Base-by-base conservation (phyloP, 2,329 filamentous ascomycete species). In the Whalleya microplaca region DNA sequence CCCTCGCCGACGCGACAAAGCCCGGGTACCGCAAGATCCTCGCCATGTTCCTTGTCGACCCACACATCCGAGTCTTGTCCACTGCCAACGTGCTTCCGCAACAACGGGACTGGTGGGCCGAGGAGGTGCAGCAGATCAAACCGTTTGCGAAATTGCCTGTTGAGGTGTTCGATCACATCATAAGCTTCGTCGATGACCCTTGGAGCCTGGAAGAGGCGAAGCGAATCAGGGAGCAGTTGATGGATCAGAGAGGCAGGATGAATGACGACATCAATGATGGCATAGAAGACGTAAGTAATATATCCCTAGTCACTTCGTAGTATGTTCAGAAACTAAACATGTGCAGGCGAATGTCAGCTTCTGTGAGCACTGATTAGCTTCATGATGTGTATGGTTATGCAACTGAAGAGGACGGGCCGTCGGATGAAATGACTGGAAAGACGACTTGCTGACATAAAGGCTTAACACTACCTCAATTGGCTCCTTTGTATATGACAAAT, bases 11-110 rank as follows among this genome's bases (percentile, higher is more conserved):
- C 58, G 65, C 65, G 0, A 78, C 76, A 0, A 78, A 76, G 53
- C 77, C 81, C 0, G 84, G 84, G 2, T 80, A 86, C 64, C 73
- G 81, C 14, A 80, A 82, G 61, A 80, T 87, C 52, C 70, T 87
- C 0, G 80, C 80, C 0, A 73, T 88, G 41, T 87, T 81, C 66
- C 75, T 88, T 1, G 79, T 88, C 2, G 84, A 88, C 61, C 84
- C 84, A 0, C 65, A 78, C 27, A 64, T 72, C 4, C 76, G 76
- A 6, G 75, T 87, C 47, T 73, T 83, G 9, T 84, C 71, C 2
- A 73, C 73, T 0, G 69, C 67, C 21, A 72, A 73, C 32, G 72
- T 76, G n/a, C 74, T 74, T n/a, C 73, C 75, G 3, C 72, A 76
- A 58, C 71, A 65, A 23, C 61, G 62, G 41, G 69, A 72, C 46